Percentiles rank a stretch among this genome's conserved stretches.
Evolutionary conservation across 768 basidiomycete genomes (phyloP).

Genomic region (Podaxis sp.): DNA sequence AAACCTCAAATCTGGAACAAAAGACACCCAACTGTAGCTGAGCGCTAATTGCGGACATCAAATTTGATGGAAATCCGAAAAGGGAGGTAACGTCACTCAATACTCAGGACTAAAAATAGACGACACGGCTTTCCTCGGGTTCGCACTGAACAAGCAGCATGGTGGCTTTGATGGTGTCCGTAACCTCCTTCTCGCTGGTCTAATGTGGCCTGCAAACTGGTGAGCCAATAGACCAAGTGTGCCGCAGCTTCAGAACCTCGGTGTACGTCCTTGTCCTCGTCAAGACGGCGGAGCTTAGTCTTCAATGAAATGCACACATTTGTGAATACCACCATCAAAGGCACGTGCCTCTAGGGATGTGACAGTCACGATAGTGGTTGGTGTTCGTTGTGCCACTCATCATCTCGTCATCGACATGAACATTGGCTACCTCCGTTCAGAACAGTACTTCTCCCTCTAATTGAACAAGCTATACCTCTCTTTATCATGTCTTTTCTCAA

Average conservation of each 20-base stretch:
- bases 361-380: neutral
- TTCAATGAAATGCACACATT: neutral
- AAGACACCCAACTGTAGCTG: neutral
- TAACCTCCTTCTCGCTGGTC: neutral
- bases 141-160: neutral
- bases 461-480: neutral
- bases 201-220: neutral
- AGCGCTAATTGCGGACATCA: neutral
- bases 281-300: too few relatives aligned
- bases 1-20: neutral
- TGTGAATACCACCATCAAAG: neutral
- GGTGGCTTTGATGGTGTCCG: conserved; percentile 6
- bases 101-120: neutral
- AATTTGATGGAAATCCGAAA: neutral
- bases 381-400: neutral
- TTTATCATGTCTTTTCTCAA: conserved; percentile 21
- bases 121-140: neutral
- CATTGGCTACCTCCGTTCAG: neutral
- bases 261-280: too few relatives aligned
- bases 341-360: neutral
- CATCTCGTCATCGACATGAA: conserved; percentile 8
- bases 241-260: neutral
- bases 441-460: neutral
- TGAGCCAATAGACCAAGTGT: neutral
- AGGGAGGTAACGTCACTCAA: neutral